Base-by-base conservation (phyloP, 495 filamentous ascomycete species). In the Beverwykella pulmonaria region DNA sequence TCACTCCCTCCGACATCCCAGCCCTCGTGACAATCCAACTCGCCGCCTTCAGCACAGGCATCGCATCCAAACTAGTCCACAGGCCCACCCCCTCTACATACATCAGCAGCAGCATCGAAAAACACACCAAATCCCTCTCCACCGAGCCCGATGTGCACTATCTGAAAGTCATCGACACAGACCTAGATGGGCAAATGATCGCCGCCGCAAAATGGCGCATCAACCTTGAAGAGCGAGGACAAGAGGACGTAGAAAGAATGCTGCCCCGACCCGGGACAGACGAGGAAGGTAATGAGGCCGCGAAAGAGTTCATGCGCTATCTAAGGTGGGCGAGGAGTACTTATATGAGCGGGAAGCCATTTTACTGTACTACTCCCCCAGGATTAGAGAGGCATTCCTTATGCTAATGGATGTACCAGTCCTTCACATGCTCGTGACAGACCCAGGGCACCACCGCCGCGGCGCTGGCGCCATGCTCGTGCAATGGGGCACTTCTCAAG, bases 121-220 rank as follows among this genome's bases (percentile, higher is more conserved):
- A 63, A 26, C 23, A 59, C 39, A 15, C 52, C 26, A 63, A 67
- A 39, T 58, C 29, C 1, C 23, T 59, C 14, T 3, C 1, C 1
- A 58, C 9, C 14, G 65, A 68, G 58, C 41, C 53, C 0, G 64
- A 67, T 19, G 20, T 23, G 27, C 63, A 63, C 9, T 68, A 39
- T 41, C 57, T 70, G 20, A 70, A 73, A 55, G 71, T 69, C 20
- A 50, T 73, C 30, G 71, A 73, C 27, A 65, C 67, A 1, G 71
- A 73, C n/a, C 23, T 41, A 25, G 32, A 59, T 25, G 53, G 58
- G 25, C 30, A 61, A 19, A 61, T 70, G 20, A 60, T 70, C 9
- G 56, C 67, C 9, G 50, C 30, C n/a, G 68, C 71, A 17, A 73
- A 73, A 47, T 73, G 67, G 67, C 53, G 56, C 1, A 63, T 70